Conservation (phyloP, 805 yeast genomes). For the Alloascoidea hylecoeti region DNA sequence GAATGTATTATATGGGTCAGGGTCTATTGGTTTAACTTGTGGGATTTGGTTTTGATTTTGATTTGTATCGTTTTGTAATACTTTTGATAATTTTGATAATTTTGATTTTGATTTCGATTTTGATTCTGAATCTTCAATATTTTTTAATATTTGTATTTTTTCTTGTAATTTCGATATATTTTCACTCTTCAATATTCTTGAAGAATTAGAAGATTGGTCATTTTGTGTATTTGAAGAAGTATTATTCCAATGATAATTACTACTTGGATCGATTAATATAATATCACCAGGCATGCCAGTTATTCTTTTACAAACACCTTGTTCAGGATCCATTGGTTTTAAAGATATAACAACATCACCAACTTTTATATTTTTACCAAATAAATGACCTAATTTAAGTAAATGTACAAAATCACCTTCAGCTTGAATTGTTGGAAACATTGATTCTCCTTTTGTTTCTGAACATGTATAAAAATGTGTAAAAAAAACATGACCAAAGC, state of each 20-base stretch:
- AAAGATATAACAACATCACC: slow-evolving; percentile 85
- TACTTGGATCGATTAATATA: slow-evolving; percentile 68
- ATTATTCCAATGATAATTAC: slow-evolving; percentile 4
- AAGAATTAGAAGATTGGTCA: slow-evolving; percentile 6
- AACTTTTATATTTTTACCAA: slow-evolving; percentile 50
- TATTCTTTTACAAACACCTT: slow-evolving; percentile 82
- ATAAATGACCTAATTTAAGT: slow-evolving; percentile 37
- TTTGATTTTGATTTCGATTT: neutral
- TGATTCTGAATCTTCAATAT: slow-evolving; percentile 19
- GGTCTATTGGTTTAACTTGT: neutral
- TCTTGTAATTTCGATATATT: slow-evolving; percentile 10
- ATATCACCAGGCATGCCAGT: slow-evolving; percentile 95
- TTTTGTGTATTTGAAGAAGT: neutral
- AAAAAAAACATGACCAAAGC: slow-evolving; percentile 43
- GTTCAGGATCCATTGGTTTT: slow-evolving; percentile 81
- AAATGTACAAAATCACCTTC: slow-evolving; percentile 71
- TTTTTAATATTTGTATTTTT: neutral
- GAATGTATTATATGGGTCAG: slow-evolving; percentile 17
- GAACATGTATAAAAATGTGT: slow-evolving; percentile 60
- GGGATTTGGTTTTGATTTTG: neutral
- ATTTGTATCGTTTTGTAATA: neutral
- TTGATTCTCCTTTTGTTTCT: slow-evolving; percentile 84
- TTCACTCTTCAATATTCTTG: slow-evolving; percentile 4
- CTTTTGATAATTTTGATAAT: neutral
- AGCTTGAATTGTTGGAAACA: slow-evolving; percentile 81